Base-by-base conservation (phyloP, 2,329 filamentous ascomycete species). In the Triangularia verruculosa region DNA sequence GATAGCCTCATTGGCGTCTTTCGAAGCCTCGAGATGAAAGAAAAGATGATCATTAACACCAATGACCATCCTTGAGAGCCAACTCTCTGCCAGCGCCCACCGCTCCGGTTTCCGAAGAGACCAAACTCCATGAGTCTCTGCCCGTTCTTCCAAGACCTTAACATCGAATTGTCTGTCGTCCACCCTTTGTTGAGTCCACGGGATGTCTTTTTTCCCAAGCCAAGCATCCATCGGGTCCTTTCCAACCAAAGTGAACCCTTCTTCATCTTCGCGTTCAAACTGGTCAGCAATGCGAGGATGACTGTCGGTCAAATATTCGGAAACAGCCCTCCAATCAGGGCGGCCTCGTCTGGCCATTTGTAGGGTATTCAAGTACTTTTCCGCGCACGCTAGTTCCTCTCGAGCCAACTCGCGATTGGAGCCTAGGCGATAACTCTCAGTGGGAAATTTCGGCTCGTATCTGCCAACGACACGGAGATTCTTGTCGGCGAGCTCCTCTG, bases 401-500 rank as follows among this genome's bases (percentile, higher is more conserved):
- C n/a, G n/a, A n/a, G n/a, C n/a, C n/a, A n/a, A n/a, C n/a, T n/a
- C n/a, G n/a, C n/a, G n/a, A n/a, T n/a, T n/a, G n/a, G n/a, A n/a
- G n/a, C n/a, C n/a, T n/a, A n/a, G n/a, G n/a, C n/a, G n/a, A n/a
- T 34, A 8, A 13, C 9, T 57, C 24, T 66, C 64, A 0, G 61
- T 56, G 1, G 24, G 4, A 1, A 62, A 62, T n/a, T 61, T 62
- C 13, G n/a, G 5, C n/a, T 53, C 51, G 1, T n/a, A 25, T 9
- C 17, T 64, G 1, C 70, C 70, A 4, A 83, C 73, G 0, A 67
- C 63, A 0, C 79, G 75, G 5, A 90, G 77, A 61, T 85, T 88
- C n/a, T 82, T 71, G 0, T 70, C 70, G 8, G 81, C 70, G 0
- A 91, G 73, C 1, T 74, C 68, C 28, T 83, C 79, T 0, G 84